Base-by-base conservation (phyloP, 805 yeast species). In the Yamadazyma ubonensis region DNA sequence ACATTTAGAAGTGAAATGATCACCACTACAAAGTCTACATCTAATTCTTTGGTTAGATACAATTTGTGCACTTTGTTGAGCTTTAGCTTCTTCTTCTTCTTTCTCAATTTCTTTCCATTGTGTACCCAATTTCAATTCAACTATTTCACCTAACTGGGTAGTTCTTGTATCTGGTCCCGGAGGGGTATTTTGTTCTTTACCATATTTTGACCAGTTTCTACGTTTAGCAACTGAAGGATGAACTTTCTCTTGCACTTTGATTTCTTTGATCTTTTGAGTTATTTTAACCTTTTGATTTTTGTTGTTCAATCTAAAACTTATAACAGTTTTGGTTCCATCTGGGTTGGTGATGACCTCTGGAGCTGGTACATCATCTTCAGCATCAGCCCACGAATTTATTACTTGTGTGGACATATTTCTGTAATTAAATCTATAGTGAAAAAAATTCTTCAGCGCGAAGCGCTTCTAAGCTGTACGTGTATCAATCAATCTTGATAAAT, bases 21-120 rank as follows among this genome's bases (percentile, higher is more conserved):
- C 84, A 59, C 96, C 96, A 45, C 85, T 86, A 83, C 99, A 93
- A 40, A 76, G 70, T 78, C 97, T 86, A 79, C 99, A 93, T 53
- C 66, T 70, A 49, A 80, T 65, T 46, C 76, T 61, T 53, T 69
- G 72, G 49, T 70, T 53, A 21, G 64, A 58, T 41, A 60, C 59
- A 49, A 58, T 49, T 46, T 58, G 58, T 48, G 68, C 60, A 64
- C 64, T 49, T 61, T 66, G 58, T 65, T 68, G 71, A 59, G 73
- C 60, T 67, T 66, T 55, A 63, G 67, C 57, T 63, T 73, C 78
- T 61, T 81, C 84, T 59, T 79, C 84, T 58, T 80, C 81, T 67
- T 82, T 81, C 58, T 81, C 90, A 49, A 76, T 72, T 58, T 82
- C 85, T 59, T 82, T 84, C 89, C 90, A 84, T 43, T 82, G 68